Conservation (phyloP, 768 basidiomycete species). For the Tylopilus felleus region DNA sequence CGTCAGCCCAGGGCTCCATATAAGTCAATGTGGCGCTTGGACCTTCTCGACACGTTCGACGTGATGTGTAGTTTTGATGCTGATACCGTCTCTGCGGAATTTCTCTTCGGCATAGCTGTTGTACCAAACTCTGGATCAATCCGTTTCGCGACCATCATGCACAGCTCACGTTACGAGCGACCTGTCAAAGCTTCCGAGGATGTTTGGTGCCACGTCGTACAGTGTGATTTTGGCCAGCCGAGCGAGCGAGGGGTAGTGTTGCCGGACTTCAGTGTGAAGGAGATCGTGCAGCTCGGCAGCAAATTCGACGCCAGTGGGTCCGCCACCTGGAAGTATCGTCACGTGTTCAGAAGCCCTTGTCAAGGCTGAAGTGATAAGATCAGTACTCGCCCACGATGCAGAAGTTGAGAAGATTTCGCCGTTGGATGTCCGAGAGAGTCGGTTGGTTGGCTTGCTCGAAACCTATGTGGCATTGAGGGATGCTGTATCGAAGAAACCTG, state of each 20-base stretch:
- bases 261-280: conserved; percentile 58
- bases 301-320: conserved; percentile 80
- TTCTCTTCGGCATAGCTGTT: conserved; percentile 64
- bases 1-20: conserved; percentile 9
- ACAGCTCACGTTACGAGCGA: conserved; percentile 52
- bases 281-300: conserved; percentile 81
- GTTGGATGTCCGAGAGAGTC: conserved; percentile 67
- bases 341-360: conserved; percentile 4
- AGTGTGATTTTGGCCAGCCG: conserved; percentile 68
- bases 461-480: conserved; percentile 35
- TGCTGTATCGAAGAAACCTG: not conserved
- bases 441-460: conserved; percentile 89
- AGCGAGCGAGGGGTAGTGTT: conserved; percentile 61
- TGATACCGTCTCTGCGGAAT: conserved; percentile 72
- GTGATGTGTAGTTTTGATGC: conserved; percentile 66
- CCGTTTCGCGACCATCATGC: not conserved
- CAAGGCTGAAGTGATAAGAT: not conserved
- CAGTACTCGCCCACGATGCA: conserved; percentile 72
- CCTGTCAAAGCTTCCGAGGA: conserved; percentile 72
- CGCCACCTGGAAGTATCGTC: conserved; percentile 48
- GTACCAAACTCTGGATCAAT: not conserved
- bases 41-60: conserved; percentile 68
- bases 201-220: conserved; percentile 78
- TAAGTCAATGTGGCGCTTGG: conserved; percentile 10
- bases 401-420: conserved; percentile 75